Percentiles rank a stretch among this genome's conserved stretches.
phyloP scores from a whole-genome alignment of 495 filamentous ascomycete genomes.

The Evernia prunastri region DNA sequence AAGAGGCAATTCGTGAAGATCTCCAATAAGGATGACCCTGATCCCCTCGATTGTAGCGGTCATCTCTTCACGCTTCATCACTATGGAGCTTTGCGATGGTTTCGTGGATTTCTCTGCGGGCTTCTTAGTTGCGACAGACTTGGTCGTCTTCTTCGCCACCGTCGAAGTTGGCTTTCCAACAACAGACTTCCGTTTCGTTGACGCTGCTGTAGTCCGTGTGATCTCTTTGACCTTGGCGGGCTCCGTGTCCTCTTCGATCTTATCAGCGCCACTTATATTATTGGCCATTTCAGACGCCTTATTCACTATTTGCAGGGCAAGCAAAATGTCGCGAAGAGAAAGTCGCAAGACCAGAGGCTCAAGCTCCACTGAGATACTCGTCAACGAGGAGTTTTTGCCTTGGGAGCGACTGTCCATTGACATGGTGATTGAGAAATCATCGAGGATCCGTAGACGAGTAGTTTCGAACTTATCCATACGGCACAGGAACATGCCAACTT shows the following conservation, averaged over 20 bases:
- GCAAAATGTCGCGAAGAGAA: conserved; percentile 87
- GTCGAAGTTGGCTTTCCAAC: conserved; percentile 61
- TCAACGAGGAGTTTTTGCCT: conserved; percentile 59
- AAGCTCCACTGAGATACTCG: conserved; percentile 77
- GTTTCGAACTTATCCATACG: conserved; percentile 96
- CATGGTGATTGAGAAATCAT: conserved; percentile 87
- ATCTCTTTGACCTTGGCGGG: conserved; percentile 61
- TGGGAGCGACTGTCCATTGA: conserved; percentile 73
- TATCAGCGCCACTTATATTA: conserved; percentile 33
- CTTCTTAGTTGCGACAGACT: conserved; percentile 36
- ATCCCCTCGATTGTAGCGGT: conserved; percentile 80
- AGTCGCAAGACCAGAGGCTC: conserved; percentile 90
- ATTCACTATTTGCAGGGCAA: conserved; percentile 86
- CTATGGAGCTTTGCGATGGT: conserved; percentile 41
- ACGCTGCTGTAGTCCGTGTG: conserved; percentile 40
- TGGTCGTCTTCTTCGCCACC: conserved; percentile 40
- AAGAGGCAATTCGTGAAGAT: conserved; percentile 88
- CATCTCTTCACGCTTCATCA: conserved; percentile 75
- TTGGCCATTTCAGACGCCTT: conserved; percentile 85
- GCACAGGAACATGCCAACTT: conserved; percentile 96
- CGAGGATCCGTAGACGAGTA: conserved; percentile 78
- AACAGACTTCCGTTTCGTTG: conserved; percentile 54
- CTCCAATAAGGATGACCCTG: conserved; percentile 87
- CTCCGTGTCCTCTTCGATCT: conserved; percentile 45
- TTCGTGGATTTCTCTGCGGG: conserved; percentile 26